Percentiles rank a stretch among this genome's conserved stretches.
Conservation (phyloP, 2,329 filamentous ascomycete species). For the Zasmidium cellare region DNA sequence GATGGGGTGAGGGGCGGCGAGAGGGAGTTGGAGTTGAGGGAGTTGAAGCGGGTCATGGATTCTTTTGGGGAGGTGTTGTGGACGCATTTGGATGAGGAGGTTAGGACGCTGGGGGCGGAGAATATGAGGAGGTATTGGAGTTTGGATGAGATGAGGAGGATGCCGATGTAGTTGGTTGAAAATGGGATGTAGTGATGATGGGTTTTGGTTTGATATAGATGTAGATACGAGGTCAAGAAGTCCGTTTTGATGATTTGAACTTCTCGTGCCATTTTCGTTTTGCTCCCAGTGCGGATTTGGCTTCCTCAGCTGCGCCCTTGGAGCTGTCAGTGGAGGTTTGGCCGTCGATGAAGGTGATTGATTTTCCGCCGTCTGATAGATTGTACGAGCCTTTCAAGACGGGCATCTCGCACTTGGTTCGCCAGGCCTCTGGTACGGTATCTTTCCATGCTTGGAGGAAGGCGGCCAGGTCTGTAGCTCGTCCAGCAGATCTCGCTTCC, state of each 20-base stretch:
- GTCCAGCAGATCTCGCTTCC: slow-evolving; percentile 21
- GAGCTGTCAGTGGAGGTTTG: not conserved
- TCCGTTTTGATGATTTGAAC: slow-evolving; percentile 35
- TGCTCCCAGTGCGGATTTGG: slow-evolving; percentile 27
- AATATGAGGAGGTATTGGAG: slow-evolving; percentile 88
- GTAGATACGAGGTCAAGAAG: slow-evolving; percentile 7
- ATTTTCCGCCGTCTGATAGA: slow-evolving; percentile 20
- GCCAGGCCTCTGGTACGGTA: slow-evolving; percentile 35
- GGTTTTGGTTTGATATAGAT: not conserved
- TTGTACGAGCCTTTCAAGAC: slow-evolving; percentile 27
- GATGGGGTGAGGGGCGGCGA: slow-evolving; percentile 55
- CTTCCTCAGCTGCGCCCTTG: slow-evolving; percentile 13
- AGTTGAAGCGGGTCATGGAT: slow-evolving; percentile 73
- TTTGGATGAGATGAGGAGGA: slow-evolving; percentile 67
- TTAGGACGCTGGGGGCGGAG: slow-evolving; percentile 73
- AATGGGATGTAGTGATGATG: not conserved
- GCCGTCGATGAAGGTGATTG: slow-evolving; percentile 22
- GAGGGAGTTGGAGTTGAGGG: slow-evolving; percentile 54
- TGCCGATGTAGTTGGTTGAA: slow-evolving; percentile 65
- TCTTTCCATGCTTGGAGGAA: slow-evolving; percentile 41
- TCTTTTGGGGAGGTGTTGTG: slow-evolving; percentile 76
- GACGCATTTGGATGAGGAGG: slow-evolving; percentile 83
- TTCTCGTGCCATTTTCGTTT: slow-evolving; percentile 43
- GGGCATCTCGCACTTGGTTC: slow-evolving; percentile 26
- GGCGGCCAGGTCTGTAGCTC: slow-evolving; percentile 23